Evolutionary conservation across 2,329 filamentous ascomycete genomes (phyloP), one percentile per base, ranked within the genome.

Genomic region (Colletotrichum chlorophyti): DNA sequence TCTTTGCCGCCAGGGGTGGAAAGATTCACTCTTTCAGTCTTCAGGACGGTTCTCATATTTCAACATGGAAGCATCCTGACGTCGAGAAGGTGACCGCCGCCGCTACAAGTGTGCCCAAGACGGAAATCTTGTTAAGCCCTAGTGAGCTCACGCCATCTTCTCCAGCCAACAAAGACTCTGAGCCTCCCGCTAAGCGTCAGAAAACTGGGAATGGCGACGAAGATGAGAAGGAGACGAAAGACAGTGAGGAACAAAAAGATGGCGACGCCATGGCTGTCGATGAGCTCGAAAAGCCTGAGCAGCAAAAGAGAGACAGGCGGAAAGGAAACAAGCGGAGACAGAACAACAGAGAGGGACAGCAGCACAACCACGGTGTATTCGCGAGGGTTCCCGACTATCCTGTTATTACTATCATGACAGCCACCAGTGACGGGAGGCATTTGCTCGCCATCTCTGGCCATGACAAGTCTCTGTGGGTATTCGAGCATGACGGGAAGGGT

Each of bases 391-490:
- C 76, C 3, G 83, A 87, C 52, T 72, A 78, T 59, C 83, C 88
- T 5, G 86, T 89, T 66, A 83, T 97, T 52, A 89, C 88, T 58
- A 84, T 89, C 62, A 70, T 97, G 63, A 78, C 83, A 19, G 75
- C 83, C 24, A 89, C 91, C 1, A 72, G 78, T 12, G 80, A 90
- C 64, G 85, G 87, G 12, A 79, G 83, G 37, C 79, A 96, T 74
- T 72, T 96, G 17, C 78, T 97, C 37, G 90, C 87, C 19, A 85
- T 96, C 26, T 96, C 93, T 8, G 88, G 85, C n/a, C 91, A 96
- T 68, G 95, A 98, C 78, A 99, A 99, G 77, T 87, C 84, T 46
- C 82, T 99, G 35, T 91, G 91, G 72, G 91, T 97, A 0, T 91
- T 98, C 69, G 80, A 86, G 64, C 79, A 93, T 58, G 81, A 85